A percentile compares a stretch with the other conserved stretches of the same genome.
These are phyloP conservation scores for Pezicula carpinea DNA, from an alignment of 2,329 filamentous ascomycete species.

Conservation along the genomic window DNA sequence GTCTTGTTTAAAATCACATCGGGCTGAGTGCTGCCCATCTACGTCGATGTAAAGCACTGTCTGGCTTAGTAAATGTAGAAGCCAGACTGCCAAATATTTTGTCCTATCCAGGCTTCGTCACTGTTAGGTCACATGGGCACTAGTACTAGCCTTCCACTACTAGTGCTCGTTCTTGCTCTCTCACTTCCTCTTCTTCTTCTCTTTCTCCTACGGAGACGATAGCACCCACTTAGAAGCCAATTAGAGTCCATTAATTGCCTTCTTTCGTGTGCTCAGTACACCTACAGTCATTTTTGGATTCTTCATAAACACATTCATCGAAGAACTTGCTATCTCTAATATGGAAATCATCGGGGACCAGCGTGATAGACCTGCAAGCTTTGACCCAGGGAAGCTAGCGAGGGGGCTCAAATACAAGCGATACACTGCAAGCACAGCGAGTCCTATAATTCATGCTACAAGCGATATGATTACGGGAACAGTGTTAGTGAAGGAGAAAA, in stretches of 20 bases:
- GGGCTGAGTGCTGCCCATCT: constrained; percentile 3
- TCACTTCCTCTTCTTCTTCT: no score
- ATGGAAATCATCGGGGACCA: constrained; percentile 25
- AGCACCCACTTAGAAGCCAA: no score
- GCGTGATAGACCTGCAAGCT: constrained; percentile 18
- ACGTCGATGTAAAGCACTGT: neutral
- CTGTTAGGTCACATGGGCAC: no score
- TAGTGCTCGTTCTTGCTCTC: no score
- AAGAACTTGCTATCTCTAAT: constrained; percentile 1
- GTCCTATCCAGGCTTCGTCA: neutral
- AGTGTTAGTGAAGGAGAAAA: neutral
- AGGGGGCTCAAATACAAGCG: constrained; percentile 28
- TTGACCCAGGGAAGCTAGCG: constrained; percentile 25
- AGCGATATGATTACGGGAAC: neutral
- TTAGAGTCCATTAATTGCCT: no score
- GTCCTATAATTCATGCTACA: neutral
- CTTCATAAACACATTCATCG: neutral
- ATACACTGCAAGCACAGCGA: neutral
- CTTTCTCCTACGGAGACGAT: no score
- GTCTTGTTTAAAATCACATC: neutral
- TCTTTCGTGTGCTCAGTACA: no score
- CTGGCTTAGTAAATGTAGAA: constrained; percentile 1
- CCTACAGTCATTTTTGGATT: no score
- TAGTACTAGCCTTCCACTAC: no score
- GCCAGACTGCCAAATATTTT: neutral